These are phyloP conservation scores for Botrytis tulipae DNA, from an alignment of 2,329 filamentous ascomycete genomes.

Conservation along the genomic window DNA sequence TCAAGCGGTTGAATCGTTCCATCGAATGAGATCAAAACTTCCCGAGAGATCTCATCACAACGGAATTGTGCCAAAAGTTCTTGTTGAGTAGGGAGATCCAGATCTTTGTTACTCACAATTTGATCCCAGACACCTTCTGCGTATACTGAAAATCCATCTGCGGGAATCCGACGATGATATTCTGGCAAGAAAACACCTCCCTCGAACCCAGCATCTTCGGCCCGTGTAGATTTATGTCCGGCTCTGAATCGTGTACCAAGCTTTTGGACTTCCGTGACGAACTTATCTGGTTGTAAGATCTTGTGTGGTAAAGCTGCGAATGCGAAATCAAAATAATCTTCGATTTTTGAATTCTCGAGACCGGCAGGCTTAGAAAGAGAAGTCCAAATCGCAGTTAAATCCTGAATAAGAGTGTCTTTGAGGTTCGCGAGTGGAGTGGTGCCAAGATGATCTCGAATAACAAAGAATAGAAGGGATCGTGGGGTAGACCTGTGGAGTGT, in stretches of 20 bases:
- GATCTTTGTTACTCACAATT: slow-evolving; percentile 97
- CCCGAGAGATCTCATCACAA: slow-evolving; percentile 92
- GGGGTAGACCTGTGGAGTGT: slow-evolving; percentile 66
- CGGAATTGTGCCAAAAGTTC: slow-evolving; percentile 95
- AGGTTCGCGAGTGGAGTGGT: slow-evolving; percentile 88
- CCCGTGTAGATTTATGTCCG: slow-evolving; percentile 70
- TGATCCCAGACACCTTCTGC: slow-evolving; percentile 96
- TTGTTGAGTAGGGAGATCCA: slow-evolving; percentile 95
- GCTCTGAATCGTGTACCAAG: slow-evolving; percentile 79
- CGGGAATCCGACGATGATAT: slow-evolving; percentile 93
- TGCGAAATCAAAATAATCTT: slow-evolving; percentile 98
- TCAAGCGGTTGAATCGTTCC: slow-evolving; percentile 78
- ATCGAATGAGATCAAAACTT: slow-evolving; percentile 84
- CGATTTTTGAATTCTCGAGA: slow-evolving; percentile 83
- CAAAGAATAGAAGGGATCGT: slow-evolving; percentile 93
- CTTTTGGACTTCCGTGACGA: slow-evolving; percentile 74
- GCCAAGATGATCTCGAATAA: slow-evolving; percentile 95
- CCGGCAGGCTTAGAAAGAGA: slow-evolving; percentile 88
- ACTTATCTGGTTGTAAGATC: slow-evolving; percentile 90
- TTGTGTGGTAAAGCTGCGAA: slow-evolving; percentile 97
- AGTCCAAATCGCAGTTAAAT: slow-evolving; percentile 88
- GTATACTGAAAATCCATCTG: slow-evolving; percentile 94
- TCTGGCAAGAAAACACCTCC: slow-evolving; percentile 87
- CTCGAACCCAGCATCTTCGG: slow-evolving; percentile 68
- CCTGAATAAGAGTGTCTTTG: slow-evolving; percentile 84